phyloP scores from a whole-genome alignment of 1,284 basidiomycete species.

The Thelephora terrestris region DNA sequence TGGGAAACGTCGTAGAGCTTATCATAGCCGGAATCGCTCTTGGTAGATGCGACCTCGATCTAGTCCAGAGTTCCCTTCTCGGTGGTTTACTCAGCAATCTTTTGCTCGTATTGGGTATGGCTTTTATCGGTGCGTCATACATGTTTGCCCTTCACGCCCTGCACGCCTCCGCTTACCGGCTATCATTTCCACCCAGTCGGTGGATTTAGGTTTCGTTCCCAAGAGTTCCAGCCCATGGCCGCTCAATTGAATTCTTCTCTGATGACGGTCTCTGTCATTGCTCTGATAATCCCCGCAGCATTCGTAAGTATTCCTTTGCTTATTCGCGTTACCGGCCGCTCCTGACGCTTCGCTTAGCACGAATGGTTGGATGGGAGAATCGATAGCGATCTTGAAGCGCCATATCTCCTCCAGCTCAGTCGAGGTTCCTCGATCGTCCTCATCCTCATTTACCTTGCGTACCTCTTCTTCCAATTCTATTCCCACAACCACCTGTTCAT shows the following conservation, averaged over 20 bases:
- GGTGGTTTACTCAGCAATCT: slow-evolving; percentile 57
- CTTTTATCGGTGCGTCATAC: slow-evolving; percentile 31
- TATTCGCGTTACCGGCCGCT: background rate
- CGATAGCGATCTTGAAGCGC: slow-evolving; percentile 23
- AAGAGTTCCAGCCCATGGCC: slow-evolving; percentile 50
- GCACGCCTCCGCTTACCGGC: background rate
- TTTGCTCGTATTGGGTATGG: slow-evolving; percentile 57
- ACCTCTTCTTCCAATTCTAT: slow-evolving; percentile 49
- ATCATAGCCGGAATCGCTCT: slow-evolving; percentile 36
- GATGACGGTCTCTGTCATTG: slow-evolving; percentile 46
- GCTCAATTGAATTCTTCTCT: slow-evolving; percentile 58
- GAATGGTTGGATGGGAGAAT: slow-evolving; percentile 29
- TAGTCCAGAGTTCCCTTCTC: slow-evolving; percentile 54
- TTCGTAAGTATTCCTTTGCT: slow-evolving; percentile 34
- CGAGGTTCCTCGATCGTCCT: slow-evolving; percentile 44
- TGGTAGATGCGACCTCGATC: slow-evolving; percentile 46
- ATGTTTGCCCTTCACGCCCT: background rate
- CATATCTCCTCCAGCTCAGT: slow-evolving; percentile 30
- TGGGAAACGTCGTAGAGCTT: slow-evolving; percentile 50
- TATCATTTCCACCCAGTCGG: slow-evolving; percentile 26
- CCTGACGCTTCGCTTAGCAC: slow-evolving; percentile 19
- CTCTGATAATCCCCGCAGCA: slow-evolving; percentile 51
- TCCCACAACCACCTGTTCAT: slow-evolving; percentile 51
- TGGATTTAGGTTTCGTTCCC: slow-evolving; percentile 52
- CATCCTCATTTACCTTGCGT: slow-evolving; percentile 40